Base-by-base conservation (phyloP, 2,329 filamentous ascomycete species). In the Ophiostoma angusticollis region DNA sequence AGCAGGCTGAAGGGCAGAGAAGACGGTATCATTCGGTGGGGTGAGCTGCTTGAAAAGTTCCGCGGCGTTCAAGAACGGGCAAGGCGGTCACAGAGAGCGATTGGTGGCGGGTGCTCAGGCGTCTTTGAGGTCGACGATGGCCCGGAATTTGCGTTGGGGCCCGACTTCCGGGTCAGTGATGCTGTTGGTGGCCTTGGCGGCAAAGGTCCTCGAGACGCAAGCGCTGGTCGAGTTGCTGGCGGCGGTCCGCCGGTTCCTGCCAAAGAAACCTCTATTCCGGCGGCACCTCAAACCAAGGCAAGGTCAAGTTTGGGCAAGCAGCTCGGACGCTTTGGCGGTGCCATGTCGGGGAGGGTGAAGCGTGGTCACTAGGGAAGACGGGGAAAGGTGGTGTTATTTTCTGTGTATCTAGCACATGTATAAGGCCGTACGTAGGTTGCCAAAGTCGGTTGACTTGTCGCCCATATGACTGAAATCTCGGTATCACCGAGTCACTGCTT, bases 1-100 rank as follows among this genome's bases (percentile, higher is more conserved):
- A 89, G 83, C 49, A 71, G 86, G 44, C 68, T 95, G 69, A 95
- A 74, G 57, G 76, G 73, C 35, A 72, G 87, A 40, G 84, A 93
- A 47, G 87, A 95, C 40, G 76, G 74, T 39, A 78, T 76, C 24
- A 93, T 98, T 50, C 80, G 82, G 40, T 98, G 91, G 91, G 75
- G 73, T 3, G 91, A 98, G 50, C 68, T 98, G 25, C 70, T 98
- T 5, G 91, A 98, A 47, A 94, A 95, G 54, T 98, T 98, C 61
- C 83, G 84, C 49, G 75, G 71, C 37, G 89, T 93, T 2, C 91
- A 98, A 54, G 91, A 98, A 49, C 78, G 76, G 44, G 82, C 87
- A 6, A 73, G 86, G 39, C 71, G 85, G 38, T 67, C 74, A 11
- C 80, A 85, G 52, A 66, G 77, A 43, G 59, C 72, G 37, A 67